Base-by-base conservation (phyloP, 1,284 basidiomycete species). In the Mycena citricolor region DNA sequence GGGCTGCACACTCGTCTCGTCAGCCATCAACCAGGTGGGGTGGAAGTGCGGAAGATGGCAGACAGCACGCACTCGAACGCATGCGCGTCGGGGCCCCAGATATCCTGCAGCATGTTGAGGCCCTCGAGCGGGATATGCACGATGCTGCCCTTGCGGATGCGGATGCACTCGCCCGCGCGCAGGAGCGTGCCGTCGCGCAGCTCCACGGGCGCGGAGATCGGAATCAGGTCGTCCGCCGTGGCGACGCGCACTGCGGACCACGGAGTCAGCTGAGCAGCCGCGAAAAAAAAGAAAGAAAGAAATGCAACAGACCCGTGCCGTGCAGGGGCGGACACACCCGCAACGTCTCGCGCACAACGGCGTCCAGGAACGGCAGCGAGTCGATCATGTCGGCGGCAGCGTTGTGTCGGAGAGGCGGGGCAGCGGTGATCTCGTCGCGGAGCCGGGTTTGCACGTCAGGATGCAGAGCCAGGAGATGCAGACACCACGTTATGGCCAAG, bases 61-160 rank as follows among this genome's bases (percentile, higher is more conserved):
- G n/a, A 38, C 16, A n/a, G 21, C 22, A 59, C 70, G 40, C 51
- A 77, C 76, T 71, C 72, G 63, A 79, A 81, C 43, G 65, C 55
- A 33, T 59, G 55, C 3, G 75, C 73, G 55, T 78, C 74, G 30
- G 60, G 52, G 2, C 77, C 76, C 77, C 77, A 81, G 28, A 78
- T 65, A 20, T 73, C 71, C 50, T 71, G 68, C 42, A 64, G 63
- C 36, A 69, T 60, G 53, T 75, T 79, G 30, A 77, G 56, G 1
- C 74, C 77, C 56, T 79, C 77, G 22, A 79, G 70, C 4, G 77
- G 76, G 35, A 81, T 70, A 51, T 81, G 76, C 8, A 79, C 63
- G 47, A 70, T 76, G 48, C 69, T 73, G 12, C 76, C 76, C 51
- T 76, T 76, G 37, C 68, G 65, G 42, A 78, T 72, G 25, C 50